Base-by-base conservation (phyloP, 139 green algal genomes). In the Yamagishiella unicocca region DNA sequence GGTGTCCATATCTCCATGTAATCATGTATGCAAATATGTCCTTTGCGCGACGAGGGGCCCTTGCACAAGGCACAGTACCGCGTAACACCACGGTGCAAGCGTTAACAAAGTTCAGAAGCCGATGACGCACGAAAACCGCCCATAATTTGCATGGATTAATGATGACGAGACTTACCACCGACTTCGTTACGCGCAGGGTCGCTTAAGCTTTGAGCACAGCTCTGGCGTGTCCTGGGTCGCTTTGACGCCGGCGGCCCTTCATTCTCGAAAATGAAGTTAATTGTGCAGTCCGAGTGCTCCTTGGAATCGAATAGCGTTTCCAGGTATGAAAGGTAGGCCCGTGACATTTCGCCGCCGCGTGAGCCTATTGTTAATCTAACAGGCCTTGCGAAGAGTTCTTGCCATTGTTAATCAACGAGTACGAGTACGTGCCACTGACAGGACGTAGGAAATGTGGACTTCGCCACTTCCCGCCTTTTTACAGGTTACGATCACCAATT, bases 341-440 rank as follows among this genome's bases (percentile, higher is more conserved):
- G 38, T 14, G 70, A 78, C 70, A 78, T 78, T 58, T 58, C 14
- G 50, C n/a, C n/a, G n/a, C n/a, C n/a, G n/a, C n/a, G n/a, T n/a
- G n/a, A n/a, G n/a, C n/a, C n/a, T n/a, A n/a, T n/a, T n/a, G n/a
- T n/a, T n/a, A n/a, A n/a, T n/a, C n/a, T n/a, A n/a, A n/a, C n/a
- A n/a, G n/a, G n/a, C n/a, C n/a, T n/a, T n/a, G n/a, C n/a, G n/a
- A n/a, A n/a, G n/a, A n/a, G n/a, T n/a, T n/a, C n/a, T n/a, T n/a
- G n/a, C n/a, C n/a, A n/a, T n/a, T n/a, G n/a, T n/a, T n/a, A n/a
- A n/a, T n/a, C n/a, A n/a, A n/a, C n/a, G n/a, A n/a, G n/a, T n/a
- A n/a, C n/a, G n/a, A n/a, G n/a, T n/a, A n/a, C n/a, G n/a, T n/a
- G n/a, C n/a, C n/a, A n/a, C n/a, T n/a, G n/a, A n/a, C n/a, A n/a